Percentiles rank a stretch among this genome's conserved stretches.
phyloP scores from a whole-genome alignment of 345 rosid genomes.

The Isatis tinctoria region DNA sequence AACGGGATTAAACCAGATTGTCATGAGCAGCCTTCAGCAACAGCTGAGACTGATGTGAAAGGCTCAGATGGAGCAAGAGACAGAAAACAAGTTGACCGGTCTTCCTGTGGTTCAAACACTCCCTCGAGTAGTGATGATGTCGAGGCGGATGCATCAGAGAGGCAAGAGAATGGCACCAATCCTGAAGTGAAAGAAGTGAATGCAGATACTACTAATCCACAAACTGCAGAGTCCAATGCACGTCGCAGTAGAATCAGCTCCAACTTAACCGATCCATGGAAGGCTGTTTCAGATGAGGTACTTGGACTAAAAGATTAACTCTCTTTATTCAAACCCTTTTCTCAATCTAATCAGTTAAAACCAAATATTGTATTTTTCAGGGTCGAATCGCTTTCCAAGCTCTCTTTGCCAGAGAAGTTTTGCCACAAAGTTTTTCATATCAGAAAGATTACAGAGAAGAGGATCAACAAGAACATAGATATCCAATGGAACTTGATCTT shows the following conservation, averaged over 20 bases:
- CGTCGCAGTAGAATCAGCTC: conserved; percentile 60
- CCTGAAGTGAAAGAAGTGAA: conserved; percentile 56
- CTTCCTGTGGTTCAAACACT: conserved; percentile 93
- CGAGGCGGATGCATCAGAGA: conserved; percentile 66
- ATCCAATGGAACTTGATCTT: conserved; percentile 46
- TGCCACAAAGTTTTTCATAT: conserved; percentile 90
- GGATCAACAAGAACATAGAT: conserved; percentile 26
- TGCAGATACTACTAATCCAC: conserved; percentile 33
- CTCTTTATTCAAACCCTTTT: neutral
- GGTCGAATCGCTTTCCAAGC: conserved; percentile 94
- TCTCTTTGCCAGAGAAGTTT: conserved; percentile 70
- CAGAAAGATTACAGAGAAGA: conserved; percentile 34
- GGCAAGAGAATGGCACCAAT: conserved; percentile 40
- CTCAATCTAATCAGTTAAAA: neutral
- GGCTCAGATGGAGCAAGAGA: conserved; percentile 49
- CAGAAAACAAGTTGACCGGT: conserved; percentile 77
- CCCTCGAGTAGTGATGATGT: conserved; percentile 79
- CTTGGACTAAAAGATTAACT: neutral
- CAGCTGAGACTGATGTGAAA: conserved; percentile 44
- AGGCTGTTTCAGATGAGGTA: conserved; percentile 88
- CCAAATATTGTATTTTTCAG: conserved; percentile 30
- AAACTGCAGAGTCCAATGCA: conserved; percentile 39
- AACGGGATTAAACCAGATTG: conserved; percentile 33
- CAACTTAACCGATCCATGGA: conserved; percentile 67
- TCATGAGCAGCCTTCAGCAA: conserved; percentile 35